Evolutionary conservation across 2,329 filamentous ascomycete species (phyloP).

Genomic region (Nectriaceae sp.): DNA sequence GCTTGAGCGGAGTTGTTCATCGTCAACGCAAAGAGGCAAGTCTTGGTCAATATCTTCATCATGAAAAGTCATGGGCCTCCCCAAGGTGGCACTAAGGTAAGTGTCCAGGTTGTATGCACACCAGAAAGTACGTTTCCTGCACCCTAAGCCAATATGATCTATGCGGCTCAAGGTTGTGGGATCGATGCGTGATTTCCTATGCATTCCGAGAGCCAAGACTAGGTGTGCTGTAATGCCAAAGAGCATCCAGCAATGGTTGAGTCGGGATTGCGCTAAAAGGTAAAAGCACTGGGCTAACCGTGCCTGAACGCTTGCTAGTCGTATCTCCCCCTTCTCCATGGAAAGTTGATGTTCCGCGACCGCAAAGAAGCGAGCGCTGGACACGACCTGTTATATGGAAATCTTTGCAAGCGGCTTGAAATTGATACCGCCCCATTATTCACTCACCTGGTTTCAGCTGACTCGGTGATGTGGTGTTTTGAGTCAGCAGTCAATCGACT

Average conservation of each 20-base stretch:
- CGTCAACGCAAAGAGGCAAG: conserved; percentile 55
- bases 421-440: background rate
- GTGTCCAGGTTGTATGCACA: conserved; percentile 65
- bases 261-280: conserved; percentile 44
- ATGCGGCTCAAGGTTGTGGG: conserved; percentile 12
- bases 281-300: conserved; percentile 45
- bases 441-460: background rate
- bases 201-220: conserved; percentile 41
- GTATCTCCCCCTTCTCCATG: conserved; percentile 40
- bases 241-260: conserved; percentile 50
- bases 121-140: conserved; percentile 57
- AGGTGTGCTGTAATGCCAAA: conserved; percentile 46
- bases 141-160: conserved; percentile 40
- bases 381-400: background rate
- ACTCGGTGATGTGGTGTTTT: background rate
- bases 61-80: conserved; percentile 61
- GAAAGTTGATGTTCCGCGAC: conserved; percentile 40
- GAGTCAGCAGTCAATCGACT: conserved; percentile 12
- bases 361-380: conserved; percentile 30
- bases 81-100: conserved; percentile 64
- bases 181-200: conserved; percentile 30
- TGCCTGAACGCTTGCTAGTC: conserved; percentile 43
- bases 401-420: background rate
- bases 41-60: conserved; percentile 67
- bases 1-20: conserved; percentile 45